Percentiles rank a stretch among this genome's conserved stretches.
These are phyloP conservation scores for Thuja plicata DNA, from an alignment of 83 land plant species.

Conservation along the genomic window DNA sequence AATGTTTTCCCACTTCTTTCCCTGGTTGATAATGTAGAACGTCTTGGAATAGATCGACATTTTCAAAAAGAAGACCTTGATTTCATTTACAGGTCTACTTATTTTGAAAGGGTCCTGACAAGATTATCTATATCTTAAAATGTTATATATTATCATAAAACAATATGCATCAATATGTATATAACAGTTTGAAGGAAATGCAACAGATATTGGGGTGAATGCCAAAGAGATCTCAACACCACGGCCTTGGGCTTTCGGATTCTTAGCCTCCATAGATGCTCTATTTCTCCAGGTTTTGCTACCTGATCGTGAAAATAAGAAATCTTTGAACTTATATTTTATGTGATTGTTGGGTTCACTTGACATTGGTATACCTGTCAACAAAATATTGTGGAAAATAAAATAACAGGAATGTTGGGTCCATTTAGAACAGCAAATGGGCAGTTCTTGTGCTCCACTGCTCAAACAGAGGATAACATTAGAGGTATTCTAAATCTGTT, in stretches of 20 bases:
- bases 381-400: background rate
- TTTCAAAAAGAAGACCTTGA: slow-evolving; percentile 33
- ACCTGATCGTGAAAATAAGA: too few species aligned
- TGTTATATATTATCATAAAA: too few species aligned
- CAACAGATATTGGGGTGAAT: too few species aligned
- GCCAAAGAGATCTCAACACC: too few species aligned
- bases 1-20: slow-evolving; percentile 22
- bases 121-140: too few species aligned
- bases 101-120: too few species aligned
- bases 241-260: too few species aligned
- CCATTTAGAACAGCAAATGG: background rate
- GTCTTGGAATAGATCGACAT: slow-evolving; percentile 36
- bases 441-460: background rate
- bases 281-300: background rate
- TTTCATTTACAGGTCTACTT: slow-evolving; percentile 24
- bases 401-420: background rate
- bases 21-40: slow-evolving; percentile 28
- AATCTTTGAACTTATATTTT: too few species aligned
- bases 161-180: background rate
- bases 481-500: too few species aligned
- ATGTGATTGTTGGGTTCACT: too few species aligned
- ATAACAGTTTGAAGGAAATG: background rate
- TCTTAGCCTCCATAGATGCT: background rate
- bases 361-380: background rate
- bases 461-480: background rate